Evolutionary conservation across 257 asterid species (phyloP).

Genomic region (Paulownia fortunei): DNA sequence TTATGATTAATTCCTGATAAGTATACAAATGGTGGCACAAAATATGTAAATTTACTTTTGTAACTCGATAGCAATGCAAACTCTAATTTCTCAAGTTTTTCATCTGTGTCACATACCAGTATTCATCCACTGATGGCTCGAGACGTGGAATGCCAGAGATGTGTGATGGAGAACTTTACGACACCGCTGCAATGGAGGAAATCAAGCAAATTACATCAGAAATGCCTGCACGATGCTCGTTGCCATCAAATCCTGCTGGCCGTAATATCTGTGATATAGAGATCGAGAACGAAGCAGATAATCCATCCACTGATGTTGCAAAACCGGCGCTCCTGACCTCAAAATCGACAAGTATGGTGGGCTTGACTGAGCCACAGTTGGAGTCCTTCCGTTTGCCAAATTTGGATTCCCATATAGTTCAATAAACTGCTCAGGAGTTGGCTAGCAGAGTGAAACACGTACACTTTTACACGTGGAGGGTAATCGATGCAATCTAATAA

Average conservation of each 20-base stretch:
- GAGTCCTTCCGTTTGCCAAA: conserved; percentile 69
- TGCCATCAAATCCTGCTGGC: conserved; percentile 22
- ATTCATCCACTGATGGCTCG: conserved; percentile 37
- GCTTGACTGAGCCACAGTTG: conserved; percentile 79
- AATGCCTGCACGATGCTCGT: conserved; percentile 38
- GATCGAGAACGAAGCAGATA: conserved; percentile 34
- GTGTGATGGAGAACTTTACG: conserved; percentile 19
- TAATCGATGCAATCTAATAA: too few relatives aligned
- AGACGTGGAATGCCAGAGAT: conserved; percentile 32
- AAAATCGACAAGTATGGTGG: conserved; percentile 56
- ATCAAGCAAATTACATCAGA: conserved; percentile 67
- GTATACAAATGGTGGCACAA: too few relatives aligned
- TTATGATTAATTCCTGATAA: too few relatives aligned
- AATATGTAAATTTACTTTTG: too few relatives aligned
- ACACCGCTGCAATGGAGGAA: conserved; percentile 52
- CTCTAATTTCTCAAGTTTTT: background rate
- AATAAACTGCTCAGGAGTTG: background rate
- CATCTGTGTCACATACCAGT: conserved; percentile 35
- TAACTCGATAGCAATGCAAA: too few relatives aligned
- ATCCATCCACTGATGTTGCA: conserved; percentile 43
- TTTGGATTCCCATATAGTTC: conserved; percentile 38
- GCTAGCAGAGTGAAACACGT: too few relatives aligned
- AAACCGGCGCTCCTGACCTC: conserved; percentile 49
- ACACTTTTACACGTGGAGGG: too few relatives aligned
- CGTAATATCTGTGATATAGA: conserved; percentile 24